These are phyloP conservation scores for Yamadazyma sp. DNA, from an alignment of 805 yeast genomes.

Conservation along the genomic window DNA sequence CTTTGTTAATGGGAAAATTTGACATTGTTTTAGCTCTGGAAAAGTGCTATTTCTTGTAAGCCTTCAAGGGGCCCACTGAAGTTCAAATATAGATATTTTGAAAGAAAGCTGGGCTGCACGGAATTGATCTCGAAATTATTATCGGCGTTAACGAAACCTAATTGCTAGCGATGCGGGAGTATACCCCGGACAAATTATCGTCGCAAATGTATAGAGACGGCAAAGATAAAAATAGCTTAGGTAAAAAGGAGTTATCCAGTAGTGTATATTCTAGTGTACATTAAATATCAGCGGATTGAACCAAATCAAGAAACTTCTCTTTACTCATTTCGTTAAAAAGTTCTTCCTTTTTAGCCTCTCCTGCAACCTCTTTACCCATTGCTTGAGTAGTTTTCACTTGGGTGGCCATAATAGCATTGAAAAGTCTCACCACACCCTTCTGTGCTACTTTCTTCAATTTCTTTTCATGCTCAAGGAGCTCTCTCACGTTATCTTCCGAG, in stretches of 20 bases:
- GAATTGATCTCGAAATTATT: background rate
- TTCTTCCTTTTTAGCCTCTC: conserved; percentile 54
- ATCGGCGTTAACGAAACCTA: background rate
- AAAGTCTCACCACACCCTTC: conserved; percentile 80
- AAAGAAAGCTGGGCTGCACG: no score
- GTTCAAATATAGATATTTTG: no score
- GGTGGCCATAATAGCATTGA: conserved; percentile 79
- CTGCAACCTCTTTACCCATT: conserved; percentile 44
- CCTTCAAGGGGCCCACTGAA: no score
- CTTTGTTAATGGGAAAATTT: background rate
- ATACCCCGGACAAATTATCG: background rate
- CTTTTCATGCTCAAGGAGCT: conserved; percentile 64
- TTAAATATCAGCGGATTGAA: conserved; percentile 24
- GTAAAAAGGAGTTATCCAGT: background rate
- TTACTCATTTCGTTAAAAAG: conserved; percentile 78
- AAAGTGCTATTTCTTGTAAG: no score
- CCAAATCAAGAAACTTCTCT: conserved; percentile 85
- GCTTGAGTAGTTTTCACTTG: conserved; percentile 62
- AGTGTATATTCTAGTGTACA: conserved; percentile 2
- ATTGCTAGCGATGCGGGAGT: no score
- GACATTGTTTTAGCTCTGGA: no score
- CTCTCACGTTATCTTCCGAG: conserved; percentile 55
- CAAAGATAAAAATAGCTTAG: background rate
- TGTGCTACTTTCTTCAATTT: conserved; percentile 78
- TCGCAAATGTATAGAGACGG: no score